Evolutionary conservation across 768 basidiomycete species (phyloP), one percentile per base, ranked within the genome.

Genomic region (Trametes punicea): DNA sequence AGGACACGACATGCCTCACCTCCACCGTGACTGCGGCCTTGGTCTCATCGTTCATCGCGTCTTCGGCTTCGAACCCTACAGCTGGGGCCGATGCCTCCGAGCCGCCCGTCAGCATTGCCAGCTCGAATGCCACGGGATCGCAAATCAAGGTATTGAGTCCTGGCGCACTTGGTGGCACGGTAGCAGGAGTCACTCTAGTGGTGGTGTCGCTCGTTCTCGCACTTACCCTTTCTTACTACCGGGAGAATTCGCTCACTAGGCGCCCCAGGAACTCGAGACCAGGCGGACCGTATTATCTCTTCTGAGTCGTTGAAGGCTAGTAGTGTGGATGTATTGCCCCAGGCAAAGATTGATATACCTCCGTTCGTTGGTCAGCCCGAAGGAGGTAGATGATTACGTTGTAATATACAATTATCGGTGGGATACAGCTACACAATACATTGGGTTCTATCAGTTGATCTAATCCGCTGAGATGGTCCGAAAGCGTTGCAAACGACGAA

Each of bases 131-230:
- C 10, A 26, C 46, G 25, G 25, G 45, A 27, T 13, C 39, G 26
- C 59, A 6, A 38, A 13, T 27, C 27, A 51, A 54, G 45, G 51
- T 30, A 44, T 39, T 69, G 33, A 59, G 53, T 39, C 50, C 61
- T 2, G 62, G 55, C 9, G 63, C 58, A 9, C 30, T 70, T 26
- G 62, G 63, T 25, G 69, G 70, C 3, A 64, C 64, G 4, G 60
- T 70, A n/a, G 64, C 57, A 6, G 70, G 64, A n/a, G 46, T 63
- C 7, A 41, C 68, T 2, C 59, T 60, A 4, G 69, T 62, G 15
- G 56, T 67, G 23, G 20, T 57, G 10, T 27, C 64, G 21, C 52
- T 70, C 46, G 30, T 67, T 36, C 57, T 64, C 18, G 69, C 64
- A 6, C 67, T 67, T 56, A 59, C 58, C 3, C 47, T 62, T 25